phyloP scores from a whole-genome alignment of 768 basidiomycete genomes.

The Russula virescens region DNA sequence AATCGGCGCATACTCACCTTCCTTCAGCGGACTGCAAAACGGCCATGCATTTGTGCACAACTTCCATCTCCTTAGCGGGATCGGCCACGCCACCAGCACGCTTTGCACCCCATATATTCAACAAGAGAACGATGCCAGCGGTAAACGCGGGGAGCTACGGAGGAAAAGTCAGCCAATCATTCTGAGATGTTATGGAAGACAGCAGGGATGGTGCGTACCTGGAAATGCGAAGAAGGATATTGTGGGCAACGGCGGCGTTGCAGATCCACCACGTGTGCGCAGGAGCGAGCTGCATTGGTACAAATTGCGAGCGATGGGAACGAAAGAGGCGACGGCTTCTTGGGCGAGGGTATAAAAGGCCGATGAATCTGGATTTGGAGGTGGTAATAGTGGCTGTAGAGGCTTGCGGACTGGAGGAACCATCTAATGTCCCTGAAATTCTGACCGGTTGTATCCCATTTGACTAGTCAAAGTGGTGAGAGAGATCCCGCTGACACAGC shows the following conservation, averaged over 20 bases:
- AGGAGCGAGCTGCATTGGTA: constrained; percentile 45
- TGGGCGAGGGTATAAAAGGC: constrained; percentile 40
- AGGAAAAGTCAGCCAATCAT: constrained; percentile 17
- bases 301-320: constrained; percentile 48
- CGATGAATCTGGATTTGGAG: constrained; percentile 44
- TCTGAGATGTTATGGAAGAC: not conserved
- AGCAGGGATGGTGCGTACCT: not conserved
- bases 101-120: constrained; percentile 40
- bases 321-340: constrained; percentile 30
- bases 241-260: constrained; percentile 28
- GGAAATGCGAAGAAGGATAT: constrained; percentile 19
- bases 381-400: constrained; percentile 39
- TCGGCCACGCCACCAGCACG: constrained; percentile 23
- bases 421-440: constrained; percentile 19
- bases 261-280: constrained; percentile 39
- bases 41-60: constrained; percentile 26
- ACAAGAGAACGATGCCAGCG: constrained; percentile 38
- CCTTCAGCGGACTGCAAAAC: constrained; percentile 21
- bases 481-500: not conserved
- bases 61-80: constrained; percentile 23
- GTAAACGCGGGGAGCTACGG: constrained; percentile 32
- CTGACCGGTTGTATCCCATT: constrained; percentile 26
- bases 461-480: constrained; percentile 12
- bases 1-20: constrained; percentile 3
- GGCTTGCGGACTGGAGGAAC: constrained; percentile 35